Evolutionary conservation across 78 protist species (phyloP).

Genomic region (Dictyostelium brefeldianum): DNA sequence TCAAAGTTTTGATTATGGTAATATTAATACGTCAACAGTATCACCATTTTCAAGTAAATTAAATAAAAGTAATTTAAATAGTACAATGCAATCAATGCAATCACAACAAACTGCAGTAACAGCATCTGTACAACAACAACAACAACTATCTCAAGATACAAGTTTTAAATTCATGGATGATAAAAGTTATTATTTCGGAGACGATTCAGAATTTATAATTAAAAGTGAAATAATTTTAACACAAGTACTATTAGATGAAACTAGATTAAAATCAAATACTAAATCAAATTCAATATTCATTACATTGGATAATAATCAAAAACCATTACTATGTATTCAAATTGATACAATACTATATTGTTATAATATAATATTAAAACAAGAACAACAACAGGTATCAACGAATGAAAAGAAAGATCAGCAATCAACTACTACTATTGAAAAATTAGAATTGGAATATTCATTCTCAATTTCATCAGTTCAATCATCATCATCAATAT

Average conservation of each 20-base stretch:
- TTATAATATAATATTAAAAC: not conserved
- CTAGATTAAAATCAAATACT: not conserved
- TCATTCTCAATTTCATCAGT: slow-evolving; percentile 4
- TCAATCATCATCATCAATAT: slow-evolving; percentile 18
- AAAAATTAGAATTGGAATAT: not conserved
- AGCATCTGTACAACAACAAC: not conserved
- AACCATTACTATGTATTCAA: slow-evolving; percentile 22
- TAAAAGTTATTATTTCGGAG: slow-evolving; percentile 15
- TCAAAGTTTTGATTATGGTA: slow-evolving; percentile 29
- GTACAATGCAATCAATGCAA: not conserved
- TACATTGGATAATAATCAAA: slow-evolving; percentile 12
- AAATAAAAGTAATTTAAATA: too few relatives aligned
- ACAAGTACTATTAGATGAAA: not conserved
- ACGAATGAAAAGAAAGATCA: not conserved
- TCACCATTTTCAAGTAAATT: not conserved
- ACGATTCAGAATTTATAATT: slow-evolving; percentile 26
- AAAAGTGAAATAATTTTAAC: slow-evolving; percentile 19
- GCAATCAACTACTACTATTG: not conserved
- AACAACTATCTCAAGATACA: not conserved
- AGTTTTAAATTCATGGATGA: slow-evolving; percentile 37
- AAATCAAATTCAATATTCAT: slow-evolving; percentile 8
- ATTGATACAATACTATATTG: not conserved
- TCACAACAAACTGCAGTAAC: too few relatives aligned
- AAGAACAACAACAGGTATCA: not conserved
- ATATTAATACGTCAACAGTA: not conserved